Conservation (phyloP, 495 filamentous ascomycete genomes). For the Pyronema omphalodes region DNA sequence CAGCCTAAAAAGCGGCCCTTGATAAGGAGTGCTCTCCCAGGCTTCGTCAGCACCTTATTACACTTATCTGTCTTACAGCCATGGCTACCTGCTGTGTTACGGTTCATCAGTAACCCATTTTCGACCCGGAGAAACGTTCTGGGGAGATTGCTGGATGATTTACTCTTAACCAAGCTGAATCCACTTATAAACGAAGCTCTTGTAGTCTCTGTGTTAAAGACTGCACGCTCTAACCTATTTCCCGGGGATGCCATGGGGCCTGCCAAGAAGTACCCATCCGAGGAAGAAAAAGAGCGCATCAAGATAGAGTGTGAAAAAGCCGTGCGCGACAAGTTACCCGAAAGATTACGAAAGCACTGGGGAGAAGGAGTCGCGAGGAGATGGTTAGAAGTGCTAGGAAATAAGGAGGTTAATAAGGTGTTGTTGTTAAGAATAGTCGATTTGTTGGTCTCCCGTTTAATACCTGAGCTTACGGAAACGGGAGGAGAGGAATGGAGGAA, state of each 20-base stretch:
- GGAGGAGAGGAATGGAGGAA: conserved; percentile 42
- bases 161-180: conserved; percentile 53
- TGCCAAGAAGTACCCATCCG: conserved; percentile 31
- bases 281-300: conserved; percentile 32
- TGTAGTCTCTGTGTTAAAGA: conserved; percentile 55
- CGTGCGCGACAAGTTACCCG: conserved; percentile 35
- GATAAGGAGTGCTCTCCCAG: conserved; percentile 13
- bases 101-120: conserved; percentile 9
- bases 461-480: conserved; percentile 68
- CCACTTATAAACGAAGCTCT: conserved; percentile 40
- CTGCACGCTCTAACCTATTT: conserved; percentile 54
- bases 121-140: conserved; percentile 2
- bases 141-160: conserved; percentile 33
- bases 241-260: conserved; percentile 49
- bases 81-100: conserved; percentile 15
- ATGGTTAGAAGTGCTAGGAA: conserved; percentile 54
- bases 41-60: conserved; percentile 6
- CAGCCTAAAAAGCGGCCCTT: conserved; percentile 7
- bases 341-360: conserved; percentile 29
- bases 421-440: conserved; percentile 63
- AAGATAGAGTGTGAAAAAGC: conserved; percentile 36
- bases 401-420: conserved; percentile 81
- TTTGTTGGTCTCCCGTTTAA: conserved; percentile 51
- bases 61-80: conserved; percentile 12
- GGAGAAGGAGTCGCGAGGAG: conserved; percentile 35